Base-by-base conservation (phyloP, 2,329 filamentous ascomycete species). In the Pseudopyricularia javanii region DNA sequence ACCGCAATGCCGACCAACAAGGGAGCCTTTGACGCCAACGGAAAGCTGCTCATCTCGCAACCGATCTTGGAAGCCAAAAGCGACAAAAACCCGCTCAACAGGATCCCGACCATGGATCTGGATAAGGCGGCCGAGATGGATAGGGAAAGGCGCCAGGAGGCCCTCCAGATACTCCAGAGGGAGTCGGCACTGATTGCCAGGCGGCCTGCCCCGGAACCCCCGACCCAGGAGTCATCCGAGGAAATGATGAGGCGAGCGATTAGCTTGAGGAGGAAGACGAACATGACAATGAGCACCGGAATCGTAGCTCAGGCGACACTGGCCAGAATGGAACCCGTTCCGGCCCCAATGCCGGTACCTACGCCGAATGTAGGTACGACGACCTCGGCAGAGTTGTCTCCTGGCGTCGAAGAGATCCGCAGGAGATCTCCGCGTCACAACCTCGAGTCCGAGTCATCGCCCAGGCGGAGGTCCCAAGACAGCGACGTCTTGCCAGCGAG, bases 331-430 rank as follows among this genome's bases (percentile, higher is more conserved):
- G 40, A 45, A 14, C 20, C 17, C 11, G 48, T 35, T 12, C 48
- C 48, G 32, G 40, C 20, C 15, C 58, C 58, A 20, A 60, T 53
- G 51, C 65, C 61, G 32, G 62, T 53, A 59, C 65, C 59, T 32
- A 63, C 60, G 54, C 60, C 61, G 2, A 64, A 45, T 34, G 49
- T 65, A 50, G 73, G 69, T 1, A 66, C 63, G 12, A 73, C 71
- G 4, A 74, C 73, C 11, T 74, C 72, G 2, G 68, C 71, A 7
- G 71, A 78, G 59, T 61, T 75, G 7, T 80, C 78, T 4, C 77
- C 77, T 0, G 71, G 69, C 2, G 61, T 66, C 4, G 75, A 79
- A 7, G 73, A 72, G 45, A 58, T 80, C 28, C 70, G 76, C 11
- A 70, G 74, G 57, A 68, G 78, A 47, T 80, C 78, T 2, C 77